Percentiles rank a stretch among this genome's conserved stretches.
phyloP scores from a whole-genome alignment of 2,329 filamentous ascomycete genomes.

The Myriosclerotinia scirpicola region DNA sequence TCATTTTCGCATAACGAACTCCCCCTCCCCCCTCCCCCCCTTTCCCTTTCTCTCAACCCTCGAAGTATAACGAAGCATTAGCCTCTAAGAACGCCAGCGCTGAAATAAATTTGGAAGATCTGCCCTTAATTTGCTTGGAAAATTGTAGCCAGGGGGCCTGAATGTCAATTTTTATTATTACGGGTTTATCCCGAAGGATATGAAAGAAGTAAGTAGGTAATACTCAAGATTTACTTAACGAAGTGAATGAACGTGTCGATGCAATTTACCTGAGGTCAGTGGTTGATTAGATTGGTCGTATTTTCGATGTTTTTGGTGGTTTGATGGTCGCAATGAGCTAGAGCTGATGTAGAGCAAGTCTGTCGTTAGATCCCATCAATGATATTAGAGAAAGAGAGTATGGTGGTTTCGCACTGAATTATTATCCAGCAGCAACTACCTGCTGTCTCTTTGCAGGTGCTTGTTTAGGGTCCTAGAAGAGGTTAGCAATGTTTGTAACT shows the following conservation, averaged over 20 bases:
- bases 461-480: constrained; percentile 34
- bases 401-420: constrained; percentile 36
- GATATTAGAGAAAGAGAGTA: constrained; percentile 29
- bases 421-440: constrained; percentile 38
- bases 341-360: constrained; percentile 24
- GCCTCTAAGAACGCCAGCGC: constrained; percentile 30
- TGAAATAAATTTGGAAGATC: constrained; percentile 16
- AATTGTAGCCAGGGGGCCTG: constrained; percentile 24
- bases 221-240: constrained; percentile 29
- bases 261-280: constrained; percentile 15
- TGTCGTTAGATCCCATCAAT: constrained; percentile 40
- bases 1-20: constrained; percentile 7
- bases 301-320: constrained; percentile 1
- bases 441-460: constrained; percentile 41
- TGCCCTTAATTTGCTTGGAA: constrained; percentile 2
- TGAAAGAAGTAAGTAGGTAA: constrained; percentile 25
- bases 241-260: constrained; percentile 15
- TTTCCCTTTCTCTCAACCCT: constrained; percentile 19
- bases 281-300: constrained; percentile 11
- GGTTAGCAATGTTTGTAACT: constrained; percentile 31
- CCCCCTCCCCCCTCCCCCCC: neutral
- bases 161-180: constrained; percentile 26
- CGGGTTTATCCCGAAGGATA: constrained; percentile 23
- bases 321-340: constrained; percentile 8
- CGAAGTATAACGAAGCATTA: constrained; percentile 19